Evolutionary conservation across 108 stramenopile genomes (phyloP).

Genomic region (Nitzschia sp.): DNA sequence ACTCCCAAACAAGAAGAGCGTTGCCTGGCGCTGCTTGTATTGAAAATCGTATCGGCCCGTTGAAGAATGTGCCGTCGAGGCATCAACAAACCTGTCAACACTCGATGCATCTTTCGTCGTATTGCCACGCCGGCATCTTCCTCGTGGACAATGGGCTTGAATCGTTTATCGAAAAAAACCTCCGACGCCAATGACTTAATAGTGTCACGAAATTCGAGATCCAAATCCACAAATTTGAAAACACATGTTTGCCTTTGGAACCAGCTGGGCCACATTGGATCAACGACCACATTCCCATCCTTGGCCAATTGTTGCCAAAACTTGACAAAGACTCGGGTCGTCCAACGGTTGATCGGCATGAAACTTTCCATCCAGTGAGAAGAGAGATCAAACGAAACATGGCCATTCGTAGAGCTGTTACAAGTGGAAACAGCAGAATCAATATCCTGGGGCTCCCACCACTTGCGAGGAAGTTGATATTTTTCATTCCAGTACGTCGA

Average conservation of each 20-base stretch:
- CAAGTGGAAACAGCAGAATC: neutral
- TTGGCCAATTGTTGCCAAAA: neutral
- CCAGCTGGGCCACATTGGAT: neutral
- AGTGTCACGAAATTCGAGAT: neutral
- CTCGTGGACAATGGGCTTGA: neutral
- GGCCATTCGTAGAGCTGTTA: neutral
- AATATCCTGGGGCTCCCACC: neutral
- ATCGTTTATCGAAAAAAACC: conserved; percentile 3
- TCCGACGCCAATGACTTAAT: neutral
- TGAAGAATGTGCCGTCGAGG: conserved; percentile 5
- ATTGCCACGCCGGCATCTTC: neutral
- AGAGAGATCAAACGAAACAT: neutral
- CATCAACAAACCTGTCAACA: neutral
- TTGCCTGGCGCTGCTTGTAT: neutral
- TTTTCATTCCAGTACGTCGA: neutral
- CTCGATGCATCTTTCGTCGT: neutral
- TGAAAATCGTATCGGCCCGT: neutral
- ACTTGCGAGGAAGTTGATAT: neutral
- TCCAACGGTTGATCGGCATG: conserved; percentile 9
- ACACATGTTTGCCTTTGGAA: neutral
- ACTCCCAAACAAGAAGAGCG: conserved; percentile 35
- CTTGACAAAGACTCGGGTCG: conserved; percentile 6
- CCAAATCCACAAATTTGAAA: neutral
- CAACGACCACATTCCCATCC: neutral
- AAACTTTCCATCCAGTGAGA: neutral